Conservation (phyloP, 768 basidiomycete genomes). For the Cystobasidium onofrii region DNA sequence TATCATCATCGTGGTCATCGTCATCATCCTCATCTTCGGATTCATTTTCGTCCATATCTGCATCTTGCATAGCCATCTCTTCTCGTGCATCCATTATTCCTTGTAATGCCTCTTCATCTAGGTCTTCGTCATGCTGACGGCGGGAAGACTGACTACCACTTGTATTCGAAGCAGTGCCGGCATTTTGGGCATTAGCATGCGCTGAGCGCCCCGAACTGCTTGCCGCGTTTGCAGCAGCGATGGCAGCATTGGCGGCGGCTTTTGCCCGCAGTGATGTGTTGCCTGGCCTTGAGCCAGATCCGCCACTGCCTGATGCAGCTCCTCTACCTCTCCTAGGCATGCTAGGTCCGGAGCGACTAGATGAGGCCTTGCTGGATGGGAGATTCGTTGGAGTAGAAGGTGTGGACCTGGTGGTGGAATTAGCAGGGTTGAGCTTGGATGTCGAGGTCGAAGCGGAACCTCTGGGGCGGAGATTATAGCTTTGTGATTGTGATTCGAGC, state of each 20-base stretch:
- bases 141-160: background rate
- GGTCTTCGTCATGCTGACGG: background rate
- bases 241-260: slow-evolving; percentile 22
- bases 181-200: slow-evolving; percentile 1
- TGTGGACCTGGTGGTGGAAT: background rate
- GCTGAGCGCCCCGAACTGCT: background rate
- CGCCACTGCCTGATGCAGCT: slow-evolving; percentile 12
- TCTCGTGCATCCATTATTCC: slow-evolving; percentile 3
- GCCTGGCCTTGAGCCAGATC: background rate
- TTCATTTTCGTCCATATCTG: slow-evolving; percentile 29
- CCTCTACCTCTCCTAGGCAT: slow-evolving; percentile 39
- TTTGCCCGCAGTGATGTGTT: slow-evolving; percentile 12
- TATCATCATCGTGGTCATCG: background rate
- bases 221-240: background rate
- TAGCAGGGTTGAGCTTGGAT: slow-evolving; percentile 15
- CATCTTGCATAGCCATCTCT: slow-evolving; percentile 9
- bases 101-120: slow-evolving; percentile 12
- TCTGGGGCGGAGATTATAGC: slow-evolving; percentile 32
- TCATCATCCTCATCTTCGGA: slow-evolving; percentile 26
- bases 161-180: background rate
- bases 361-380: background rate
- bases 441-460: slow-evolving; percentile 12
- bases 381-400: background rate
- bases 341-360: background rate
- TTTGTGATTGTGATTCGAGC: background rate